These are phyloP conservation scores for Fomitopsis betulina DNA, from an alignment of 1,284 basidiomycete genomes.

Conservation along the genomic window DNA sequence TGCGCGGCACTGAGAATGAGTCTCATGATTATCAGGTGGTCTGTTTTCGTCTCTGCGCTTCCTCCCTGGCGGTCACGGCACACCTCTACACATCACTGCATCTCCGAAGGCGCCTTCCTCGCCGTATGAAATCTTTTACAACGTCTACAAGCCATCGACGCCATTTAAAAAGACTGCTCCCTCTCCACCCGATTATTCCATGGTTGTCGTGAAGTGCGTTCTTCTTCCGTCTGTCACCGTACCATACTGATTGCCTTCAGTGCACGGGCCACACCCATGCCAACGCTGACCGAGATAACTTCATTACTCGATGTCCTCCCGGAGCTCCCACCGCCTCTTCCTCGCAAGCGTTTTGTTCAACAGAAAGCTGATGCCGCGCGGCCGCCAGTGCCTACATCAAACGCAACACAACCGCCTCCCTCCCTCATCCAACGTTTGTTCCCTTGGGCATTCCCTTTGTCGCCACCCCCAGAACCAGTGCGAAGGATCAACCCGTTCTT, in stretches of 20 bases:
- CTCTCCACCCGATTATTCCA: slow-evolving; percentile 81
- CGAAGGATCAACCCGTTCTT: slow-evolving; percentile 58
- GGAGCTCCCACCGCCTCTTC: slow-evolving; percentile 41
- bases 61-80: slow-evolving; percentile 60
- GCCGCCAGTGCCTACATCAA: not conserved
- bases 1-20: not conserved
- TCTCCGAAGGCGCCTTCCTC: slow-evolving; percentile 29
- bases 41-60: slow-evolving; percentile 75
- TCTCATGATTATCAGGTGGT: slow-evolving; percentile 39
- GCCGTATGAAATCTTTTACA: slow-evolving; percentile 84
- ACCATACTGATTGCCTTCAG: slow-evolving; percentile 31
- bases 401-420: slow-evolving; percentile 1
- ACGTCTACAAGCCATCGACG: slow-evolving; percentile 89
- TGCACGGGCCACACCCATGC: slow-evolving; percentile 69
- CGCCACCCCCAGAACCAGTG: not conserved
- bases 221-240: not conserved
- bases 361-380: slow-evolving; percentile 18
- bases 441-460: slow-evolving; percentile 16
- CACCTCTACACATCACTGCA: slow-evolving; percentile 28
- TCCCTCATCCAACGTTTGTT: slow-evolving; percentile 7
- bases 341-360: slow-evolving; percentile 23
- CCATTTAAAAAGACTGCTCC: slow-evolving; percentile 79
- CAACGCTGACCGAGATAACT: slow-evolving; percentile 64
- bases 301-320: slow-evolving; percentile 61
- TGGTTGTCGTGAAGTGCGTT: slow-evolving; percentile 82